A percentile compares a stretch with the other conserved stretches of the same genome.
Conservation (phyloP, 768 basidiomycete genomes). For the Mycena vulgaris region DNA sequence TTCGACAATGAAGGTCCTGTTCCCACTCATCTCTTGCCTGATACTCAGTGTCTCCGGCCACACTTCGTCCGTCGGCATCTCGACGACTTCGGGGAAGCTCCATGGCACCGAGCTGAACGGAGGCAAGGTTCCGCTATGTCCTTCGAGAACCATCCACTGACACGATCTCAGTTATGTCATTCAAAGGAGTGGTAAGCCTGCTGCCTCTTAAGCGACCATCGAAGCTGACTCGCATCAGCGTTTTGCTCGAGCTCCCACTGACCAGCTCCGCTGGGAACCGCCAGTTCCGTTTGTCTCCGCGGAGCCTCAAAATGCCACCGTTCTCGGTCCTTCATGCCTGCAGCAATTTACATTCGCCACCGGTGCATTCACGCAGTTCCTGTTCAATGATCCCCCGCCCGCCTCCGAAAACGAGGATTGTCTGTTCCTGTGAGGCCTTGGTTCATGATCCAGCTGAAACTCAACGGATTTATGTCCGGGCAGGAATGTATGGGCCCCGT, state of each 20-base stretch:
- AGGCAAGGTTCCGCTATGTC: conserved; percentile 14
- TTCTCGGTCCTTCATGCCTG: conserved; percentile 25
- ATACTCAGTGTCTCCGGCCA: conserved; percentile 10
- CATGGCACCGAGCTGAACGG: conserved; percentile 29
- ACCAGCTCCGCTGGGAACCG: conserved; percentile 25
- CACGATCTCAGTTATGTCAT: conserved; percentile 20
- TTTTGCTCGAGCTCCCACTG: conserved; percentile 28
- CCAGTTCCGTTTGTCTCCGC: conserved; percentile 28
- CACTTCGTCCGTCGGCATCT: conserved; percentile 5
- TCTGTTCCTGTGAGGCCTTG: conserved; percentile 23
- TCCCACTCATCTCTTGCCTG: conserved; percentile 11
- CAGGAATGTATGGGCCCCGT: conserved; percentile 27
- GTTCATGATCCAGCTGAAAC: not conserved
- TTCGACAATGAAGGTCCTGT: conserved; percentile 14
- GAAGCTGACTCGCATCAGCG: not conserved
- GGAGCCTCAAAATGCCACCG: conserved; percentile 19
- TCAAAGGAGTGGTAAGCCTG: conserved; percentile 30
- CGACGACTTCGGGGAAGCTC: conserved; percentile 30
- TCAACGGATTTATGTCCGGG: not conserved
- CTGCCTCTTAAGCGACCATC: not conserved
- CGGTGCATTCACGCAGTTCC: conserved; percentile 7
- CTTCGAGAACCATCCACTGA: conserved; percentile 2
- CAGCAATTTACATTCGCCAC: conserved; percentile 29
- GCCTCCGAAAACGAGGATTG: conserved; percentile 32
- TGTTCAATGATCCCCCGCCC: conserved; percentile 35